Conservation (phyloP, 2,329 filamentous ascomycete species). For the Chaetomiaceae sp. region DNA sequence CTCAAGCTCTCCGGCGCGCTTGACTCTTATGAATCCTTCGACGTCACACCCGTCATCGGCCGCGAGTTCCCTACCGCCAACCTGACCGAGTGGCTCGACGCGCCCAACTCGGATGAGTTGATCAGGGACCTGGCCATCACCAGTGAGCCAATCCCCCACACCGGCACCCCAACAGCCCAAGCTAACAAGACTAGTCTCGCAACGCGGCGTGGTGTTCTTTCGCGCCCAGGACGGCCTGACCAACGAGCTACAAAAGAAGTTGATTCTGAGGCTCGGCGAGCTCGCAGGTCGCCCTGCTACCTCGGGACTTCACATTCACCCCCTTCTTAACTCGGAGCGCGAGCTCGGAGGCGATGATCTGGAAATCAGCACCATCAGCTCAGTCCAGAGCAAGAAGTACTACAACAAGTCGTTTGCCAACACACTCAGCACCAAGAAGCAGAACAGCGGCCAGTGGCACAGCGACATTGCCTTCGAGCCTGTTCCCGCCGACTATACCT, state of each 20-base stretch:
- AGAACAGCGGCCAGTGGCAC: constrained; percentile 42
- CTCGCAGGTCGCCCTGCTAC: constrained; percentile 53
- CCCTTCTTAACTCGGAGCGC: constrained; percentile 49
- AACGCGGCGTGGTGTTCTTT: constrained; percentile 61
- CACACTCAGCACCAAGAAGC: constrained; percentile 31
- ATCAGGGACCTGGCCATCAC: constrained; percentile 64
- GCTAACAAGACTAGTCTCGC: constrained; percentile 44
- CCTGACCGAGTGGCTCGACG: constrained; percentile 56
- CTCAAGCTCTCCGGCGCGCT: constrained; percentile 47
- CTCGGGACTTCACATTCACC: constrained; percentile 58
- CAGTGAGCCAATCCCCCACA: constrained; percentile 44
- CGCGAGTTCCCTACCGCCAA: constrained; percentile 56
- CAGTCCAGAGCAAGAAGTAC: constrained; percentile 41
- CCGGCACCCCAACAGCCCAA: too few relatives aligned
- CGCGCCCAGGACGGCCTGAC: constrained; percentile 53
- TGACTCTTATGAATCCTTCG: constrained; percentile 49
- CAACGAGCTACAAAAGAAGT: constrained; percentile 55
- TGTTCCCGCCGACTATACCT: constrained; percentile 49
- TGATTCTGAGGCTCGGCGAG: constrained; percentile 55
- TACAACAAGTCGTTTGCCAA: constrained; percentile 26
- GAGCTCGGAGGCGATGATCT: constrained; percentile 48
- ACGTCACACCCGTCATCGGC: constrained; percentile 58
- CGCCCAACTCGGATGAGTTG: constrained; percentile 57
- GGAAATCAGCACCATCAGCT: constrained; percentile 57
- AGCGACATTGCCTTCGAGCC: constrained; percentile 51